These are phyloP conservation scores for Boeremia lycopersici DNA, from an alignment of 2,329 filamentous ascomycete species.

Conservation along the genomic window DNA sequence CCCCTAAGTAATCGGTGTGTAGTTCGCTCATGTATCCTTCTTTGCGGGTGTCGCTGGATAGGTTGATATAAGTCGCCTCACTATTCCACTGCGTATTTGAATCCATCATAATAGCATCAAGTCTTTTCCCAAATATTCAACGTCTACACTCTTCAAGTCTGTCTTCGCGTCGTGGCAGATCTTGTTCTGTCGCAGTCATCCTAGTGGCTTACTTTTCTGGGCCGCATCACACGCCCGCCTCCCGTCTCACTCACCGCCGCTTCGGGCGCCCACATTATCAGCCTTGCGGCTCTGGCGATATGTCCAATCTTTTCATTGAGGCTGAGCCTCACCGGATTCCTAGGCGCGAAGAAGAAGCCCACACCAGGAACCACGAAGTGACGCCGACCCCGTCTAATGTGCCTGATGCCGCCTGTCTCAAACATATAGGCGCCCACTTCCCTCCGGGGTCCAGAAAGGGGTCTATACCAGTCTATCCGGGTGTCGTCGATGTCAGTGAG, in stretches of 20 bases:
- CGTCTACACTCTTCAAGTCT: not conserved
- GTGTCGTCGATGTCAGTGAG: constrained; percentile 1
- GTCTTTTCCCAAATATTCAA: not conserved
- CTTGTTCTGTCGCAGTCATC: not conserved
- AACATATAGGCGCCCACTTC: constrained; percentile 1
- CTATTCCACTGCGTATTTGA: not conserved
- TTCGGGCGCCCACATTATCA: not conserved
- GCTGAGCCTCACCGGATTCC: constrained; percentile 1
- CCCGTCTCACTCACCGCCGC: not conserved
- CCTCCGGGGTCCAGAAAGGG: not conserved
- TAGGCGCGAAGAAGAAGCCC: not conserved
- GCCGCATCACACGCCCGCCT: not conserved
- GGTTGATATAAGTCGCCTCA: not conserved
- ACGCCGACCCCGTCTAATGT: not conserved
- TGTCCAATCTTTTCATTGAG: not conserved
- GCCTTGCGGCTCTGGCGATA: not conserved
- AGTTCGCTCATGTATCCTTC: not conserved
- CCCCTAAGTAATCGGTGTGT: not conserved
- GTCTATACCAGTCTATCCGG: not conserved
- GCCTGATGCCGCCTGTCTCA: not conserved
- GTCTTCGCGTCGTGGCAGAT: not conserved
- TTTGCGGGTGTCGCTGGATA: not conserved
- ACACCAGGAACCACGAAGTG: not conserved
- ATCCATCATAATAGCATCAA: not conserved
- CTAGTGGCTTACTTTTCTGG: not conserved